These are phyloP conservation scores for Exophiala phaeomuriformis DNA, from an alignment of 2,329 filamentous ascomycete genomes.

Conservation along the genomic window DNA sequence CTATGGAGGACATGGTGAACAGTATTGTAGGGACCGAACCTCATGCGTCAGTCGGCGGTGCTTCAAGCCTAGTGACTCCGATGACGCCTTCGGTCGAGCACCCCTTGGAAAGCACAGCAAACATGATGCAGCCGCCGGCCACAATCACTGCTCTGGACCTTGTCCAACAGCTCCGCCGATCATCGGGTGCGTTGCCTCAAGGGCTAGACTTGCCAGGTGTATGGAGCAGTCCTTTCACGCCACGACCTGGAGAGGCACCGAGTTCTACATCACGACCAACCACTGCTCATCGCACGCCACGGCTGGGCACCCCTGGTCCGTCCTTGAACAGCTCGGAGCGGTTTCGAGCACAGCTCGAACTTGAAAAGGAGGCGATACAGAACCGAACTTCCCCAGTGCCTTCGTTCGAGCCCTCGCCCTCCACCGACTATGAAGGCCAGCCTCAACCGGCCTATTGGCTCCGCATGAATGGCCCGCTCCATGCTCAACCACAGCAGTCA, in stretches of 20 bases:
- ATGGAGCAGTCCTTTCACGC: slow-evolving; percentile 41
- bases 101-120: too few relatives aligned
- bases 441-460: slow-evolving; percentile 6
- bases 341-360: slow-evolving; percentile 9
- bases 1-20: slow-evolving; percentile 53
- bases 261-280: slow-evolving; percentile 34
- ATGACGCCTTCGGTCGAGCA: too few relatives aligned
- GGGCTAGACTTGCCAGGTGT: slow-evolving; percentile 35
- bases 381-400: slow-evolving; percentile 17
- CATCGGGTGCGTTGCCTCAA: slow-evolving; percentile 11
- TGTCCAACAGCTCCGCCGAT: slow-evolving; percentile 19
- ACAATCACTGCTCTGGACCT: slow-evolving; percentile 18
- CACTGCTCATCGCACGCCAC: slow-evolving; percentile 23
- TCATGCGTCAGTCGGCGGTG: slow-evolving; percentile 21
- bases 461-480: slow-evolving; percentile 3
- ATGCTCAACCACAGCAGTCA: slow-evolving; percentile 5
- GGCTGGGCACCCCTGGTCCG: not conserved
- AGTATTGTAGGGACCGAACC: slow-evolving; percentile 44
- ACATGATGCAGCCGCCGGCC: not conserved
- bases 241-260: slow-evolving; percentile 36
- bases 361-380: slow-evolving; percentile 14
- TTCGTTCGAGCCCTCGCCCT: slow-evolving; percentile 14
- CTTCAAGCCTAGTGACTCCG: not conserved
- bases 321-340: slow-evolving; percentile 8
- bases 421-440: slow-evolving; percentile 8